A percentile compares a stretch with the other conserved stretches of the same genome.
Evolutionary conservation across 371 early-diverging fungal species (phyloP).

Genomic region (Batrachochytrium dendrobatidis): DNA sequence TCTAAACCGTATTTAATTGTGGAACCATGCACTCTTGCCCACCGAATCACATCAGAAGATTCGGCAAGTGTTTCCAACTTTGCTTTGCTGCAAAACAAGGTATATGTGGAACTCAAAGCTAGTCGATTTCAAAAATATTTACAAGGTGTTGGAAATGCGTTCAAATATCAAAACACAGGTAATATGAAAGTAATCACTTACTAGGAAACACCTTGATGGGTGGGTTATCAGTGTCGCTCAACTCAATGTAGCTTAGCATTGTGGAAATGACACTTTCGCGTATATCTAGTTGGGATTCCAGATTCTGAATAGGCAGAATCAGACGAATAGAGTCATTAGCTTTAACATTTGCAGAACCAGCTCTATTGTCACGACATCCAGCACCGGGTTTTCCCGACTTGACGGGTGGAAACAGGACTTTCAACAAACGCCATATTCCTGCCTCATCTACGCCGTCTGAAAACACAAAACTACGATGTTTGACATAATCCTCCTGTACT

Average conservation of each 20-base stretch:
- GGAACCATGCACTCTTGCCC: background rate
- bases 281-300: constrained; percentile 28
- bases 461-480: constrained; percentile 53
- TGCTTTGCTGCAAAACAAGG: constrained; percentile 18
- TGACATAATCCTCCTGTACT: constrained; percentile 57
- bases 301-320: constrained; percentile 17
- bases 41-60: background rate
- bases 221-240: constrained; percentile 9
- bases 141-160: constrained; percentile 3
- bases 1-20: constrained; percentile 6
- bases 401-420: constrained; percentile 23
- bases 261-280: constrained; percentile 34
- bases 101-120: constrained; percentile 6
- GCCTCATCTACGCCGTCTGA: constrained; percentile 47
- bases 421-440: constrained; percentile 41
- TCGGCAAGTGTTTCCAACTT: constrained; percentile 14
- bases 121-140: constrained; percentile 5
- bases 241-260: constrained; percentile 40
- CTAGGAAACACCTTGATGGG: constrained; percentile 20
- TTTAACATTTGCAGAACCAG: background rate
- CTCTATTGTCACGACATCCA: constrained; percentile 4
- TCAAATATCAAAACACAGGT: background rate
- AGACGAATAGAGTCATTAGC: constrained; percentile 17
- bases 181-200: constrained; percentile 10
- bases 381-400: constrained; percentile 16